Evolutionary conservation across 2,329 filamentous ascomycete genomes (phyloP).

Genomic region (Botrytis cinerea): DNA sequence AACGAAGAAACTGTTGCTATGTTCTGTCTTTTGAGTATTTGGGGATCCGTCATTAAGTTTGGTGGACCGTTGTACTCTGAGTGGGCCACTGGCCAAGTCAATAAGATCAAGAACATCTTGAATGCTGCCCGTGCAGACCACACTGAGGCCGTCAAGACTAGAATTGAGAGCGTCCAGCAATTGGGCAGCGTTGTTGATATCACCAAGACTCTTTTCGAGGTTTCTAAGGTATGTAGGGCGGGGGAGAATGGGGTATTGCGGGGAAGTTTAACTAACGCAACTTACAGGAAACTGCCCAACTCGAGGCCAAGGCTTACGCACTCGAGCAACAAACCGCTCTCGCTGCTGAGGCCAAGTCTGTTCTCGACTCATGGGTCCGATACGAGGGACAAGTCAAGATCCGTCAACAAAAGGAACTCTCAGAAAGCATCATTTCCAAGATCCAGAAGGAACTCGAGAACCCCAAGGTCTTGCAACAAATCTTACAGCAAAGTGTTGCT

Average conservation of each 20-base stretch:
- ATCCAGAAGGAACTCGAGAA: constrained; percentile 98
- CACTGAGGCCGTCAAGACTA: constrained; percentile 89
- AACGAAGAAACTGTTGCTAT: constrained; percentile 98
- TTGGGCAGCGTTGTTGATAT: constrained; percentile 92
- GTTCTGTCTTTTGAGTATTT: constrained; percentile 89
- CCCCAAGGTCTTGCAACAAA: constrained; percentile 96
- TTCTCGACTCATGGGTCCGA: constrained; percentile 97
- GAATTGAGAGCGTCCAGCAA: constrained; percentile 93
- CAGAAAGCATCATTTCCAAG: constrained; percentile 91
- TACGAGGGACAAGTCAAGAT: constrained; percentile 99
- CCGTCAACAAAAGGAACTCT: constrained; percentile 95
- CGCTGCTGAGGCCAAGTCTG: constrained; percentile 87
- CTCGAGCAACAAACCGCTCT: constrained; percentile 95
- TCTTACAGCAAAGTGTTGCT: constrained; percentile 91
- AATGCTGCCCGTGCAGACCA: constrained; percentile 94
- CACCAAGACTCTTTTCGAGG: constrained; percentile 95
- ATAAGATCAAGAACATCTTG: constrained; percentile 93
- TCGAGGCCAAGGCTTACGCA: constrained; percentile 95
- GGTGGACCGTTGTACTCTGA: constrained; percentile 88
- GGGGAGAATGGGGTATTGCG: background rate
- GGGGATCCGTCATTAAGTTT: constrained; percentile 89
- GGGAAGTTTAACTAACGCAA: constrained; percentile 23
- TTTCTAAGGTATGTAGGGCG: constrained; percentile 80
- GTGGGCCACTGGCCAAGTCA: constrained; percentile 86
- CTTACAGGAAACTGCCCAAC: constrained; percentile 77